A percentile compares a stretch with the other conserved stretches of the same genome.
These are phyloP conservation scores for Pichiaceae sp. DNA, from an alignment of 1,139 yeast species.

Conservation along the genomic window DNA sequence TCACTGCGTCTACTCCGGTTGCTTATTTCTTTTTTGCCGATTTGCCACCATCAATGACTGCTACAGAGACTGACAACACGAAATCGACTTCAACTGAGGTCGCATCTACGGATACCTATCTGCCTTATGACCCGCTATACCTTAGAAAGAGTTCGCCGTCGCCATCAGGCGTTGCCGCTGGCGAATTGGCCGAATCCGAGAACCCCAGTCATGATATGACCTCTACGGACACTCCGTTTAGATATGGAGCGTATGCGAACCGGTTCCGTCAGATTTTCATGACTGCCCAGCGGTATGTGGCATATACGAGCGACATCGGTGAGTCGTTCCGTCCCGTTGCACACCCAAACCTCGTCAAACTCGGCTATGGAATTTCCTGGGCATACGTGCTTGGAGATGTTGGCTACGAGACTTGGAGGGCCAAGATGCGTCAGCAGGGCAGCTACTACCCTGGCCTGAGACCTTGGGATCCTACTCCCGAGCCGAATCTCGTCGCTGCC, in stretches of 20 bases:
- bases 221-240: constrained; percentile 27
- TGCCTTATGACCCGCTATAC: not conserved
- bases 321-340: constrained; percentile 87
- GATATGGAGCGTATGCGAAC: constrained; percentile 81
- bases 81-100: too few species aligned
- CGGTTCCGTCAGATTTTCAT: constrained; percentile 58
- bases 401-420: constrained; percentile 67
- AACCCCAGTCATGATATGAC: constrained; percentile 4
- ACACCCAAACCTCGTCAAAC: constrained; percentile 52
- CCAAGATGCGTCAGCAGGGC: constrained; percentile 61
- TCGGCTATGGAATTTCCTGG: constrained; percentile 76
- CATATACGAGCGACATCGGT: constrained; percentile 82
- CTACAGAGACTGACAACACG: too few species aligned
- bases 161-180: not conserved
- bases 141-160: constrained; percentile 16
- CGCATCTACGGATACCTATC: too few species aligned
- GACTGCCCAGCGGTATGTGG: constrained; percentile 80
- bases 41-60: too few species aligned
- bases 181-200: constrained; percentile 1
- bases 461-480: constrained; percentile 57
- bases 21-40: too few species aligned
- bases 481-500: constrained; percentile 34
- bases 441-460: constrained; percentile 50
- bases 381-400: constrained; percentile 73
- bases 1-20: too few species aligned